Conservation (phyloP, 2,329 filamentous ascomycete genomes). For the Colletotrichum cordylinicola region DNA sequence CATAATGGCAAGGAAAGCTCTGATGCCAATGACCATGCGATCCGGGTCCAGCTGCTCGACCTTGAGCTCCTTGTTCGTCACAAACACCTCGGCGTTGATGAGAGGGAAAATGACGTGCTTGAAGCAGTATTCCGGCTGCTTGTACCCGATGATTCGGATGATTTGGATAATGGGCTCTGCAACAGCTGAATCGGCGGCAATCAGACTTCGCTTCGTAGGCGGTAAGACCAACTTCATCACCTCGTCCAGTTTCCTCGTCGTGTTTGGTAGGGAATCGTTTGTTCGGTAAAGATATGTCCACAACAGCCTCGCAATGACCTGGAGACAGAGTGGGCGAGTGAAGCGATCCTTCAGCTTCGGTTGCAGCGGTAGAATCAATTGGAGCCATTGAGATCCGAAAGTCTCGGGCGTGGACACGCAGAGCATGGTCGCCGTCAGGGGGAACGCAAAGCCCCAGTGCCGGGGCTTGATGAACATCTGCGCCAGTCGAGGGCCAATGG, state of each 20-base stretch:
- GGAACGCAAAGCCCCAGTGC: slow-evolving; percentile 90
- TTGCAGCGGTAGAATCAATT: slow-evolving; percentile 78
- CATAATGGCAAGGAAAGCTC: slow-evolving; percentile 92
- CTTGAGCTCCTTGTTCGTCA: slow-evolving; percentile 75
- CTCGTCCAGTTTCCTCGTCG: slow-evolving; percentile 85
- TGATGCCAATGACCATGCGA: slow-evolving; percentile 95
- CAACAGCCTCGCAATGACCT: slow-evolving; percentile 86
- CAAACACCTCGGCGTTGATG: slow-evolving; percentile 90
- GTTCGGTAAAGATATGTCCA: slow-evolving; percentile 95
- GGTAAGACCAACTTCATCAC: slow-evolving; percentile 86
- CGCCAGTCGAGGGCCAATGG: slow-evolving; percentile 77
- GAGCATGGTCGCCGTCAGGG: slow-evolving; percentile 83
- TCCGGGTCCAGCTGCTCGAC: slow-evolving; percentile 96
- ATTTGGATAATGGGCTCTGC: slow-evolving; percentile 92
- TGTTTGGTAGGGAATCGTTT: slow-evolving; percentile 71
- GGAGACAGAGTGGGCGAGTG: slow-evolving; percentile 79
- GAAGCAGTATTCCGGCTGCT: slow-evolving; percentile 93
- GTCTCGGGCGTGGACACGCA: slow-evolving; percentile 87
- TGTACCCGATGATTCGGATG: slow-evolving; percentile 92
- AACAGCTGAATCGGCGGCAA: slow-evolving; percentile 83
- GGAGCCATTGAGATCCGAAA: slow-evolving; percentile 87
- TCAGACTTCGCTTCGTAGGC: slow-evolving; percentile 77
- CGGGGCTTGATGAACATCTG: slow-evolving; percentile 91
- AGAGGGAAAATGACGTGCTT: slow-evolving; percentile 91
- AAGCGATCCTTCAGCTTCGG: slow-evolving; percentile 84